Conservation (phyloP, 2,329 filamentous ascomycete genomes). For the Teratosphaeria destructans region DNA sequence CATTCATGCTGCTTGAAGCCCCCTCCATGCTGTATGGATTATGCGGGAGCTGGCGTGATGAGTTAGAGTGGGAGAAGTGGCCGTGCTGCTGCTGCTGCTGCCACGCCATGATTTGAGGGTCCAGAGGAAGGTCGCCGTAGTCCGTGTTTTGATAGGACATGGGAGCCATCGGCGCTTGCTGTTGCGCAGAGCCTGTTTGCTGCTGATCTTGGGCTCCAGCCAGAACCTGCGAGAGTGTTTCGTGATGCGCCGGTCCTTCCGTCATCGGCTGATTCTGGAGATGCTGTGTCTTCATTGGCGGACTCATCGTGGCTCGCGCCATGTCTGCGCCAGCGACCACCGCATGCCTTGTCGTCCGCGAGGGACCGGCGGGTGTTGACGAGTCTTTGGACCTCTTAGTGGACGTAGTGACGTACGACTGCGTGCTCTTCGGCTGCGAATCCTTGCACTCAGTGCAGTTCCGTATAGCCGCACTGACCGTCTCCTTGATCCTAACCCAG, state of each 20-base stretch:
- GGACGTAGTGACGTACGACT: background rate
- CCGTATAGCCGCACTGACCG: constrained; percentile 85
- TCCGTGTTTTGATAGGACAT: constrained; percentile 26
- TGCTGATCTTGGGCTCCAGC: constrained; percentile 9
- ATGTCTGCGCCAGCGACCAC: constrained; percentile 2
- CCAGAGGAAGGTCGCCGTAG: constrained; percentile 46
- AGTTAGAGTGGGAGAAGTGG: background rate
- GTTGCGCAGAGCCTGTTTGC: background rate
- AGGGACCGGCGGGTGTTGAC: background rate
- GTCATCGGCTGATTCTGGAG: background rate
- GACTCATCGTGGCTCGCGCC: background rate
- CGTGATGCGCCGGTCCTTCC: background rate
- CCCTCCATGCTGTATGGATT: background rate
- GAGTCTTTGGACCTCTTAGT: background rate
- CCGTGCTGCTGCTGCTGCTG: constrained; percentile 5
- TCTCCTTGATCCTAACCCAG: constrained; percentile 97
- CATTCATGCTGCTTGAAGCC: background rate
- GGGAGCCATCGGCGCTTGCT: constrained; percentile 24
- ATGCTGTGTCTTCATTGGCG: background rate
- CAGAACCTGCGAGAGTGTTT: constrained; percentile 1
- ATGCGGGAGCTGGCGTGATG: background rate
- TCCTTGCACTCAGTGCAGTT: constrained; percentile 89
- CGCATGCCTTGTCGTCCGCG: background rate
- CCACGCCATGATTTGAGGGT: constrained; percentile 48
- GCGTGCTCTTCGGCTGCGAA: constrained; percentile 32